Evolutionary conservation across 208 protist genomes (phyloP).

Genomic region (Porcisia hertigi): DNA sequence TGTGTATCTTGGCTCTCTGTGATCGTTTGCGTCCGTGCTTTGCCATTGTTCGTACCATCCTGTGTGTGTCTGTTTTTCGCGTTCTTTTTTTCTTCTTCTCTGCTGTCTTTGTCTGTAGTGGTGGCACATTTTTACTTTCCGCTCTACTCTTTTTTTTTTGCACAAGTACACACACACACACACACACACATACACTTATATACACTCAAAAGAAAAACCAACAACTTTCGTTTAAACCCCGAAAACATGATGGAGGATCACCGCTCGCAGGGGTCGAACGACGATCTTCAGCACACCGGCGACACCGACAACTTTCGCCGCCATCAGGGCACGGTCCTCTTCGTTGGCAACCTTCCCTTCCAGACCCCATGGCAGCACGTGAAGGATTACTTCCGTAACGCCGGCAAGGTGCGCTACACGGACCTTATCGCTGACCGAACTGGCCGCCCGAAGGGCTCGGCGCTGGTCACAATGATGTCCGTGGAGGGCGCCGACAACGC

Average conservation of each 20-base stretch:
- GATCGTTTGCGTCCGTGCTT: conserved; percentile 7
- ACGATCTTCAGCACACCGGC: conserved; percentile 26
- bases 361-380: conserved; percentile 87
- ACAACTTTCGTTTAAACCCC: neutral
- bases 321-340: conserved; percentile 79
- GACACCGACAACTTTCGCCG: conserved; percentile 39
- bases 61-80: neutral
- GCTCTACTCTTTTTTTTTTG: neutral
- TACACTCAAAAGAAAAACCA: neutral
- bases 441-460: conserved; percentile 80
- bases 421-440: conserved; percentile 83
- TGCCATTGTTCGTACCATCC: neutral
- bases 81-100: conserved; percentile 16
- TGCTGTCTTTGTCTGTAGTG: conserved; percentile 1
- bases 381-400: conserved; percentile 87
- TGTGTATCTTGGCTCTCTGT: neutral
- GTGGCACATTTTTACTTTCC: neutral
- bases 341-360: conserved; percentile 89
- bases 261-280: conserved; percentile 30
- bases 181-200: too few species aligned
- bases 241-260: conserved; percentile 41
- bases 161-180: too few species aligned
- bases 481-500: conserved; percentile 66
- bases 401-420: conserved; percentile 85
- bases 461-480: conserved; percentile 83